phyloP scores from a whole-genome alignment of 805 yeast genomes.

The Lipomyces yamanashiensis region DNA sequence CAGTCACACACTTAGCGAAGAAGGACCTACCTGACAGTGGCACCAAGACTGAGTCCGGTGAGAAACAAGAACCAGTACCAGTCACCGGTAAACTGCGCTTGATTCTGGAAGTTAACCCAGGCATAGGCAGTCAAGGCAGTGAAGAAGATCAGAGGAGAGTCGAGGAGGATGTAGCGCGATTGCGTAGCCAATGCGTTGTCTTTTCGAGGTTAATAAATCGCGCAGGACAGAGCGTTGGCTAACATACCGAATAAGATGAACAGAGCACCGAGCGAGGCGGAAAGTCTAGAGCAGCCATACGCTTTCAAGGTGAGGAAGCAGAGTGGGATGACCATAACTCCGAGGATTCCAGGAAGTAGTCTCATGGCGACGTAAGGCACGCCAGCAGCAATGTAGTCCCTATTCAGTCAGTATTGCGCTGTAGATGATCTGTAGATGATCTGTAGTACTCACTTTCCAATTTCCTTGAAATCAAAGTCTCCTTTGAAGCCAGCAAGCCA shows the following conservation, averaged over 20 bases:
- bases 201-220: neutral
- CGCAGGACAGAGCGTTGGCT: neutral
- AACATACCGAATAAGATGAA: constrained; percentile 55
- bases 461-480: constrained; percentile 49
- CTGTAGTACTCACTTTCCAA: constrained; percentile 47
- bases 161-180: constrained; percentile 58
- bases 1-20: neutral
- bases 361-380: constrained; percentile 63
- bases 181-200: constrained; percentile 67
- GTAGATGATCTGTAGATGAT: neutral
- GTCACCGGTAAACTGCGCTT: constrained; percentile 50
- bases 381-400: constrained; percentile 46
- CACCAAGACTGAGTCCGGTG: constrained; percentile 58
- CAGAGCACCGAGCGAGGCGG: constrained; percentile 57
- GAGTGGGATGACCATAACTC: constrained; percentile 58
- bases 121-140: constrained; percentile 55
- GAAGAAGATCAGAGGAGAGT: constrained; percentile 51
- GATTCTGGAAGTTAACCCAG: constrained; percentile 55
- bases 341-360: constrained; percentile 59
- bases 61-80: constrained; percentile 61
- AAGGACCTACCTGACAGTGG: constrained; percentile 45
- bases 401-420: constrained; percentile 2
- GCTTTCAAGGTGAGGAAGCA: constrained; percentile 61
- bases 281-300: constrained; percentile 56
- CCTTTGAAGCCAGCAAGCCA: constrained; percentile 59